Evolutionary conservation across 306 rosid species (phyloP), one percentile per base, ranked within the genome.

Genomic region (Quercus bicolor): DNA sequence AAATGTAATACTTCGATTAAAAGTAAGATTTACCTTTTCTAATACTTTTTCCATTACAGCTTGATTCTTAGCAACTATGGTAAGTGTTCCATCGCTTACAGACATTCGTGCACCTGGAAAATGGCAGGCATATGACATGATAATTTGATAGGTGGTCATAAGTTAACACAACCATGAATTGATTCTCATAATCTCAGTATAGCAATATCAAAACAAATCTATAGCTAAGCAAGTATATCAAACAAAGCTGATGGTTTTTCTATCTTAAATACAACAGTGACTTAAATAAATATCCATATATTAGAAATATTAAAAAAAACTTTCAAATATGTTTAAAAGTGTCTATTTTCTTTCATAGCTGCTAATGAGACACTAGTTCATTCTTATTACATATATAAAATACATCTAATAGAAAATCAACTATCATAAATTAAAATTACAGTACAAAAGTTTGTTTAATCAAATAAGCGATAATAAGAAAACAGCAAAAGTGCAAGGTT

Each of bases 51-150:
- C 91, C 98, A 95, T 95, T 77, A 85, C 87, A 75, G 92, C 80
- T 78, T 88, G 90, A 83, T 90, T 92, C 85, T 92, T 95, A 51
- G 97, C 93, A 79, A 87, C 82, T 81, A 95, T 75, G 60, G 98
- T 95, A 75, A 95, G 94, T 57, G 97, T 82, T 81, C 96, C 97
- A 83, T 92, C 98, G n/a, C 90, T 88, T 23, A 95, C 96, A 9
- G 97, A 91, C 53, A 95, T 77, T 54, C 98, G 90, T 65, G 90
- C 97, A 86, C 98, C 98, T 95, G 90, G 65, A 31, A 72, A 68
- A 76, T 56, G 45, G 74, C 31, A 53, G 68, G 33, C 55, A 79
- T 69, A 79, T 40, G 81, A 60, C 68, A 77, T 55, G 31, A 75
- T 79, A 56, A 89, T 76, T 73, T 53, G 76, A 60, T 54, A 69